These are phyloP conservation scores for Ceratobasidium sp. DNA, from an alignment of 1,284 basidiomycete species.

Conservation along the genomic window DNA sequence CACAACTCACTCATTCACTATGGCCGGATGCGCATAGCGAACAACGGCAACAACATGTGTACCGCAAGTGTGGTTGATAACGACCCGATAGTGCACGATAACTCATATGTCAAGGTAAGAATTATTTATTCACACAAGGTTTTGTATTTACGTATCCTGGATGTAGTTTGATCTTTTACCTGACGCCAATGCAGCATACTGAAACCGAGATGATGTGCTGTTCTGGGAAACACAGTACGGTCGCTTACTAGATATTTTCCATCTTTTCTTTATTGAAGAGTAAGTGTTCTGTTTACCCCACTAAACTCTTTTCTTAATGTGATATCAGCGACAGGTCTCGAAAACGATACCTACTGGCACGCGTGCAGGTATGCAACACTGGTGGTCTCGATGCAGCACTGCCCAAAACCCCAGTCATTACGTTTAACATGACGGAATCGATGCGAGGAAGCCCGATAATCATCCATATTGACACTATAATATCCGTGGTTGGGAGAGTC, in stretches of 20 bases:
- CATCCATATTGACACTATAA: background rate
- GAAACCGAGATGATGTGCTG: background rate
- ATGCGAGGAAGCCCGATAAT: background rate
- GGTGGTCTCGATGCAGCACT: background rate
- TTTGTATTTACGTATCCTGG: background rate
- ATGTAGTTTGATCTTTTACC: slow-evolving; percentile 17
- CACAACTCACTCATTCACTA: slow-evolving; percentile 1
- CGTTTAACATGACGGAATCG: background rate
- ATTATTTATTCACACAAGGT: background rate
- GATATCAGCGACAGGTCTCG: too few species aligned
- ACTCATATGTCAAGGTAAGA: slow-evolving; percentile 15
- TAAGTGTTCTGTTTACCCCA: background rate
- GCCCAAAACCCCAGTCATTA: background rate
- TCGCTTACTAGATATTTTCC: background rate
- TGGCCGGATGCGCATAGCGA: slow-evolving; percentile 3
- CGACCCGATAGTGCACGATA: slow-evolving; percentile 15
- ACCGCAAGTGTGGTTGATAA: background rate
- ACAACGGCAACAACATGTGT: background rate
- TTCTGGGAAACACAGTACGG: slow-evolving; percentile 7
- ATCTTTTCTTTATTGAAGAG: background rate
- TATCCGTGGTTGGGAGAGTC: background rate
- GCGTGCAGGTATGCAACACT: background rate
- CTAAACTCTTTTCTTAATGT: background rate
- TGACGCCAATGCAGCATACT: background rate
- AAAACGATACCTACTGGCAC: background rate